These are phyloP conservation scores for Xylariaceae sp. DNA, from an alignment of 2,329 filamentous ascomycete species.

Conservation along the genomic window DNA sequence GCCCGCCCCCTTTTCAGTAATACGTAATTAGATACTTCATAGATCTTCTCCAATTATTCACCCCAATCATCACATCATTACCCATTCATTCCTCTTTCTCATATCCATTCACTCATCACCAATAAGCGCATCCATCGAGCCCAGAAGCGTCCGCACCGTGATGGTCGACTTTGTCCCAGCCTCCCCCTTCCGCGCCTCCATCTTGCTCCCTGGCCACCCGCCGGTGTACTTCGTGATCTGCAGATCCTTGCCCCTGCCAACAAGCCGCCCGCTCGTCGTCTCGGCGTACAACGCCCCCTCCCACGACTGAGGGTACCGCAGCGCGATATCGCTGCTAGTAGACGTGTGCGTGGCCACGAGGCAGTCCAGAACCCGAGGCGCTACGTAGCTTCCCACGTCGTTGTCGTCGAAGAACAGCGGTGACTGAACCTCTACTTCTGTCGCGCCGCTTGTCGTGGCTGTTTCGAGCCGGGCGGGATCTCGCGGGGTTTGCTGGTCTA, in stretches of 20 bases:
- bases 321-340: constrained; percentile 41
- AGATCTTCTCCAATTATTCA: too few relatives aligned
- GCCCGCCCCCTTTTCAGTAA: too few relatives aligned
- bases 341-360: constrained; percentile 42
- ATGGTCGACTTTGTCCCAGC: constrained; percentile 34
- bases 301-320: constrained; percentile 48
- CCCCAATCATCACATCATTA: background rate
- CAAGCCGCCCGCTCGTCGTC: constrained; percentile 40
- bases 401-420: constrained; percentile 40
- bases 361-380: constrained; percentile 27
- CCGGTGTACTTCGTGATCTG: constrained; percentile 33
- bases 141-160: constrained; percentile 32
- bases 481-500: constrained; percentile 16
- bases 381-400: constrained; percentile 1
- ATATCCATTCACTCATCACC: constrained; percentile 17
- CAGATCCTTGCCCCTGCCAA: constrained; percentile 42
- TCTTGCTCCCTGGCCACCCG: constrained; percentile 34
- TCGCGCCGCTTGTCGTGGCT: constrained; percentile 42
- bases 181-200: constrained; percentile 37
- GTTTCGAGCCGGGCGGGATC: constrained; percentile 38
- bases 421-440: constrained; percentile 39
- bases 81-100: background rate
- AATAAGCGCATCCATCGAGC: constrained; percentile 28
- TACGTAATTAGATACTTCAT: too few relatives aligned
- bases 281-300: constrained; percentile 42